These are phyloP conservation scores for Daldinia childiae DNA, from an alignment of 495 filamentous ascomycete genomes.

Conservation along the genomic window DNA sequence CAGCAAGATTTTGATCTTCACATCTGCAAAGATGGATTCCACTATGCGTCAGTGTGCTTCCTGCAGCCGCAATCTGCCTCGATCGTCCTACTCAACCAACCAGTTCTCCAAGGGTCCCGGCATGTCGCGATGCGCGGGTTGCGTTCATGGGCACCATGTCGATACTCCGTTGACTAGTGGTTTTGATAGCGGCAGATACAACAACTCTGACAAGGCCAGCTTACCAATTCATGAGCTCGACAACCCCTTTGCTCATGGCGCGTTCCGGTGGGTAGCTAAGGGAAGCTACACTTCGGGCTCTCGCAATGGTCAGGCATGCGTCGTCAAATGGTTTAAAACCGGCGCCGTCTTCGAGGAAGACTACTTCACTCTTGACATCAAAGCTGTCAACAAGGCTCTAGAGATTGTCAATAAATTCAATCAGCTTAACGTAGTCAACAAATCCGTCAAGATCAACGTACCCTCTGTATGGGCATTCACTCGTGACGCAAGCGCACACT, in stretches of 20 bases:
- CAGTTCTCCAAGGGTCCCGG: constrained; percentile 10
- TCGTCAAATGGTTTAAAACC: constrained; percentile 53
- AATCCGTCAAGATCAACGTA: constrained; percentile 47
- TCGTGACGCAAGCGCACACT: neutral
- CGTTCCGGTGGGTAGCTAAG: constrained; percentile 49
- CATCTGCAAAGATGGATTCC: neutral
- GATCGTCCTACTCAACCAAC: neutral
- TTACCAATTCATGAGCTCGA: neutral
- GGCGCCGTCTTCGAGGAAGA: constrained; percentile 41
- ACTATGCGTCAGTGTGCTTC: neutral
- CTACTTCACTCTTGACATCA: constrained; percentile 50
- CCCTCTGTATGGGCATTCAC: constrained; percentile 43
- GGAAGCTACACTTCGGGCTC: constrained; percentile 42
- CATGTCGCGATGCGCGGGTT: constrained; percentile 42
- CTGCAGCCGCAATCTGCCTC: neutral
- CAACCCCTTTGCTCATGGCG: constrained; percentile 44
- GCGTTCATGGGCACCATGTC: constrained; percentile 40
- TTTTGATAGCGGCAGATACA: constrained; percentile 45
- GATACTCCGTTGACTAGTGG: constrained; percentile 7
- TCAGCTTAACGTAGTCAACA: constrained; percentile 40
- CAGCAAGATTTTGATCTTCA: neutral
- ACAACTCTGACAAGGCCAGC: neutral
- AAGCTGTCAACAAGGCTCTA: constrained; percentile 46
- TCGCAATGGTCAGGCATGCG: constrained; percentile 43
- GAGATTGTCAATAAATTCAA: constrained; percentile 52